Evolutionary conservation across 768 basidiomycete species (phyloP), one percentile per base, ranked within the genome.

Genomic region (Auricularia heimuer): DNA sequence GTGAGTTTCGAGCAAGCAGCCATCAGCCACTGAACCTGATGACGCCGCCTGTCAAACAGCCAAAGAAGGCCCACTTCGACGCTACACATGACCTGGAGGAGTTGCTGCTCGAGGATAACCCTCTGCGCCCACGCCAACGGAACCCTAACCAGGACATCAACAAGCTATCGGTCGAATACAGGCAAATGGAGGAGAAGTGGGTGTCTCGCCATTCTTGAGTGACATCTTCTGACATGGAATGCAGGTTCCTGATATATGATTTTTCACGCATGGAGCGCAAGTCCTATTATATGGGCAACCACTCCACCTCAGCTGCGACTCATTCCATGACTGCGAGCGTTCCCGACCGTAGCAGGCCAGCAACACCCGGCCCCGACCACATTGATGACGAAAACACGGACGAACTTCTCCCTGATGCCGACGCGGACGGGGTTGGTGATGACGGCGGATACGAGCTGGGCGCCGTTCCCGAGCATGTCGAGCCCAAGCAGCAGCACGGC

Each of bases 11-110:
- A 29, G 29, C 29, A 37, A 61, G 29, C 14, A 37, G 29, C 54
- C 61, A 14, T 67, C 54, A 18, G 24, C 11, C 12, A 36, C n/a
- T n/a, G 16, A 14, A 16, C 8, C 12, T 7, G 39, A 7, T 42
- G 39, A 42, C 12, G 12, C 39, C n/a, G 14, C 7, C 6, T n/a
- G n/a, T 62, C 12, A 60, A 12, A 54, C 71, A 98, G 95, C 87
- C 88, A n/a, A 98, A 98, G 79, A 97, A 97, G 76, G 94, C 96
- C 36, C 98, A 99, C 75, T 99, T 99, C 73, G 96, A 99, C 73
- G 95, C 96, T 34, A 98, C 96, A 12, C 95, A 98, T 72, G 96
- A 99, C 75, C 78, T 99, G 42, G 96, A 99, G 72, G 96, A 99
- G 76, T 81, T 99, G 24, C 76, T 99, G 11, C 77, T 99, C 18